Evolutionary conservation across 371 early-diverging fungal genomes (phyloP), one percentile per base, ranked within the genome.

Genomic region (Syncephalastrum monosporum): DNA sequence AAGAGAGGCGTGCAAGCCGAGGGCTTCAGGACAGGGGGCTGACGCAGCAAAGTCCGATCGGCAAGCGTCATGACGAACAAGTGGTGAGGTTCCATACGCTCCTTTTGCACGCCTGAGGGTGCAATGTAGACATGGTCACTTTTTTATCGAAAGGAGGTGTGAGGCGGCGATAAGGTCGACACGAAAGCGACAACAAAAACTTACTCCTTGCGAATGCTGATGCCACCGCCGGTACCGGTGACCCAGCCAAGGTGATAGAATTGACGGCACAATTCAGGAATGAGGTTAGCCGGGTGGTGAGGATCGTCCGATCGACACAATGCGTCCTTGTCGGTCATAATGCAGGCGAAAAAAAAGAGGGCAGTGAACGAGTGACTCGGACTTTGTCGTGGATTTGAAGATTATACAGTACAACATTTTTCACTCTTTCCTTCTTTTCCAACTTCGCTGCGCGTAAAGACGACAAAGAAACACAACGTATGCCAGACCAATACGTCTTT

Each of bases 1-100:
- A 98, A 98, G 33, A 97, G 81, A 8, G 98, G 98, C 7, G 96
- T 94, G 71, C 98, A 98, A 38, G 94, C 94, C 5, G 91, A 90
- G 25, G 89, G 90, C 64, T 87, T 89, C 24, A 85, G 70, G 1
- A 75, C 74, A 10, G 72, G 65, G 6, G 96, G 98, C 33, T 89
- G 67, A 24, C 90, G 85, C 42, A 97, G 61, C 3, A 91, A 56
- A 13, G 80, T 51, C 12, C 85, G 81, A 8, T 83, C 79, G 13
- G 77, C 65, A 4, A 88, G 79, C 5, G 82, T 74, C 56, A 96
- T 75, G 10, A 97, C 91, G 65, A 92, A 98, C 7, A 98, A 79
- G 59, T 98, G 90, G 5, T 78, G 60, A 12, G 97, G 84, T 42
- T 82, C 60, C 63, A 98, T 93, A 55, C 96, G 85, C 68, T 98